These are phyloP conservation scores for Sporobolomyces pararoseus DNA, from an alignment of 768 basidiomycete species.

Conservation along the genomic window DNA sequence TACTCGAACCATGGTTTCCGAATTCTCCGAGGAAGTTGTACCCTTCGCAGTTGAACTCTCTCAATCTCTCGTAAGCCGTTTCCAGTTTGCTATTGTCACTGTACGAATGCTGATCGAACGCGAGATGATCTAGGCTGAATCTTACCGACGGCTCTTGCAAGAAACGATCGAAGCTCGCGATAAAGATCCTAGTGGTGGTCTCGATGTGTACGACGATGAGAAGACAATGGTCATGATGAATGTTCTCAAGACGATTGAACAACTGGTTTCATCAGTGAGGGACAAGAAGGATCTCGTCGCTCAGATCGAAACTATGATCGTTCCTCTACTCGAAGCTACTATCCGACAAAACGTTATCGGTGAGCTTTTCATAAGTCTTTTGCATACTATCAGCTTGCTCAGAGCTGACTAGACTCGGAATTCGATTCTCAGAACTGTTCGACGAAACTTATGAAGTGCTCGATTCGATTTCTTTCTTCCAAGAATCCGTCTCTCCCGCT, in stretches of 20 bases:
- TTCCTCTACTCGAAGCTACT: conserved; percentile 72
- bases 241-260: conserved; percentile 54
- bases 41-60: conserved; percentile 80
- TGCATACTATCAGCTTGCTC: neutral
- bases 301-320: conserved; percentile 74
- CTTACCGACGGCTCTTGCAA: conserved; percentile 71
- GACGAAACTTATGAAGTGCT: conserved; percentile 83
- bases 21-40: conserved; percentile 75
- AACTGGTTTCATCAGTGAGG: conserved; percentile 74
- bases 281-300: conserved; percentile 67
- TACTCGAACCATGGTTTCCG: conserved; percentile 82
- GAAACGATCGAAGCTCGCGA: conserved; percentile 57
- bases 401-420: no score
- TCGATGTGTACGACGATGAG: conserved; percentile 59
- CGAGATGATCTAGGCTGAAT: conserved; percentile 60
- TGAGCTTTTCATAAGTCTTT: conserved; percentile 48
- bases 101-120: no score
- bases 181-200: conserved; percentile 56
- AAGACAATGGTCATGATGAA: conserved; percentile 86
- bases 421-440: conserved; percentile 79
- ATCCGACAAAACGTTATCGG: conserved; percentile 73
- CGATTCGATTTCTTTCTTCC: conserved; percentile 77
- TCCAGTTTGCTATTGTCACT: neutral
- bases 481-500: conserved; percentile 66
- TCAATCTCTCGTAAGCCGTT: conserved; percentile 62